Evolutionary conservation across 495 filamentous ascomycete species (phyloP).

Genomic region (Patellaria atrata): DNA sequence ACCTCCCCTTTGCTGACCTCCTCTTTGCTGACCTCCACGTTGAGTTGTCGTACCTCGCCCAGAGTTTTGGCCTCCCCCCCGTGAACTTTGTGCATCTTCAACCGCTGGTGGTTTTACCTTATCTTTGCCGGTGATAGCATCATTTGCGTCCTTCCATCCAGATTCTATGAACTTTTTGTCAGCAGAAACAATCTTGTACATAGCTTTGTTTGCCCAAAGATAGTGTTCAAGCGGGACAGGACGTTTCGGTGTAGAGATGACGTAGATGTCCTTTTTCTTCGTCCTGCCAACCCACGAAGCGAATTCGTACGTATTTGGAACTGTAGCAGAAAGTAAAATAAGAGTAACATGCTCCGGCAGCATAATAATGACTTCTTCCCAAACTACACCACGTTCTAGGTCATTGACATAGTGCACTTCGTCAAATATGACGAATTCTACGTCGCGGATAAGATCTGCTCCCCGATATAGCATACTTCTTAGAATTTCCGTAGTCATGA

Average conservation of each 20-base stretch:
- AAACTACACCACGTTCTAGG: constrained; percentile 90
- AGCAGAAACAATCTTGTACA: constrained; percentile 85
- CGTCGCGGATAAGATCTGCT: constrained; percentile 89
- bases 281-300: constrained; percentile 97
- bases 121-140: constrained; percentile 66
- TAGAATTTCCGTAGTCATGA: constrained; percentile 98
- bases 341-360: constrained; percentile 90
- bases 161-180: constrained; percentile 80
- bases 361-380: constrained; percentile 99
- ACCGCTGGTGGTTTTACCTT: constrained; percentile 48
- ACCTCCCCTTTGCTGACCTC: constrained; percentile 35
- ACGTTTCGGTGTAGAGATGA: constrained; percentile 91
- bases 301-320: constrained; percentile 95
- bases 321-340: constrained; percentile 88
- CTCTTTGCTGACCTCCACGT: constrained; percentile 34
- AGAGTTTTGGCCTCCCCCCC: constrained; percentile 17
- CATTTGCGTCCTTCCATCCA: constrained; percentile 90
- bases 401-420: constrained; percentile 99
- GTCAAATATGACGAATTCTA: constrained; percentile 98
- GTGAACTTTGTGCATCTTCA: constrained; percentile 15
- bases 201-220: constrained; percentile 82
- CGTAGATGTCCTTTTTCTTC: constrained; percentile 97
- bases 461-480: constrained; percentile 97
- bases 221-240: constrained; percentile 93
- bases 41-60: constrained; percentile 16